Base-by-base conservation (phyloP, 805 yeast genomes). In the Kazachstania psychrophila region DNA sequence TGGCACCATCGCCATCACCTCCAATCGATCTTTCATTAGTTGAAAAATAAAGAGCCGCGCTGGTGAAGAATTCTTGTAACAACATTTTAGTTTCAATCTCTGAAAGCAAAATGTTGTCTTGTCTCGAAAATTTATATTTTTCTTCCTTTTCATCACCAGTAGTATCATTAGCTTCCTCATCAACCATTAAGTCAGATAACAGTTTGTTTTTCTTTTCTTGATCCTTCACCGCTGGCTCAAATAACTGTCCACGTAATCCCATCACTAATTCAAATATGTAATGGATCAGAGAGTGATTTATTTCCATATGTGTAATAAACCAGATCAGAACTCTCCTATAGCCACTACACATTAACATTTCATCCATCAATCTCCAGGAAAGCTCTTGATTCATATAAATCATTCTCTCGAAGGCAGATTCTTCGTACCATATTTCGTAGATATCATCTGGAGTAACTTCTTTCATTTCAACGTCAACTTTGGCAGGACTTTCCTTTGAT, bases 321-420 rank as follows among this genome's bases (percentile, higher is more conserved):
- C 85, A 78, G 29, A 81, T 75, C 11, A 79, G 51, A 0, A 72
- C 72, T 22, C 85, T 57, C 46, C 88, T 66, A 45, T 67, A 70
- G 0, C 86, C 86, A 38, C 63, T 61, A 35, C 77, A 72, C 84
- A 80, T 79, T 37, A 81, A 61, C 66, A 82, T 60, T 56, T 82
- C 89, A 55, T 79, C 87, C 52, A 79, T 61, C 36, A 79, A 61
- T 13, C 70, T 62, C 51, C 74, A 70, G 0, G 77, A 70, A 3
- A 76, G 58, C 9, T 66, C 61, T 5, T 74, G 73, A 49, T 79
- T 77, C 38, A 62, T 58, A 17, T 64, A 65, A 14, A 79, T 48
- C 39, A 77, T 61, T 27, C 68, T 62, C 43, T 74, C 79, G 51
- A 79, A 75, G 2, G 64, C 61, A 55, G 51, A 52, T 38, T 61